Conservation (phyloP, 2,329 filamentous ascomycete genomes). For the Thermoascus crustaceus region DNA sequence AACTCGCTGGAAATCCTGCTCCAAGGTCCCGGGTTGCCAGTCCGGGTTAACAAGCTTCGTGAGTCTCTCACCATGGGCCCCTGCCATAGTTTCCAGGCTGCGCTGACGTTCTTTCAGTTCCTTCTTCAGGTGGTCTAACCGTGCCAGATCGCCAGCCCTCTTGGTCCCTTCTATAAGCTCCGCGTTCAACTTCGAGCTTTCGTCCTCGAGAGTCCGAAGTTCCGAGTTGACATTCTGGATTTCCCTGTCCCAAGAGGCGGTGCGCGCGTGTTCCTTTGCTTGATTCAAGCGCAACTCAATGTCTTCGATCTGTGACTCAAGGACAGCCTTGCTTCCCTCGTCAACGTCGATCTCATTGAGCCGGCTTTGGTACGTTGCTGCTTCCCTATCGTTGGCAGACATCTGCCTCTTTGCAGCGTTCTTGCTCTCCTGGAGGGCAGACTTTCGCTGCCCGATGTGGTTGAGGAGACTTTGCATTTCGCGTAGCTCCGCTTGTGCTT, state of each 20-base stretch:
- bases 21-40: conserved; percentile 65
- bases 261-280: conserved; percentile 55
- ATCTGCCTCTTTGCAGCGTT: conserved; percentile 66
- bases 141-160: conserved; percentile 72
- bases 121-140: conserved; percentile 74
- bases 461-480: conserved; percentile 65
- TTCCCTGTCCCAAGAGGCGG: conserved; percentile 61
- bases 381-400: conserved; percentile 62
- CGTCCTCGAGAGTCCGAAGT: conserved; percentile 61
- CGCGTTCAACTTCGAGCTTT: conserved; percentile 62
- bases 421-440: conserved; percentile 65
- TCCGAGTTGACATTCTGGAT: conserved; percentile 58
- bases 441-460: conserved; percentile 65
- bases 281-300: conserved; percentile 55
- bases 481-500: conserved; percentile 66
- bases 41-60: conserved; percentile 52
- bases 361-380: conserved; percentile 56
- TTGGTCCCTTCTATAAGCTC: conserved; percentile 79
- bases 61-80: conserved; percentile 66
- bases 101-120: conserved; percentile 65
- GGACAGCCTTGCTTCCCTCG: conserved; percentile 70
- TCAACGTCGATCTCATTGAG: conserved; percentile 70
- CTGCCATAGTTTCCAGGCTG: conserved; percentile 68
- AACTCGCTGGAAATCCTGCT: conserved; percentile 59
- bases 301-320: conserved; percentile 67